These are phyloP conservation scores for Penicillium longicatenatum DNA, from an alignment of 495 filamentous ascomycete species.

Conservation along the genomic window DNA sequence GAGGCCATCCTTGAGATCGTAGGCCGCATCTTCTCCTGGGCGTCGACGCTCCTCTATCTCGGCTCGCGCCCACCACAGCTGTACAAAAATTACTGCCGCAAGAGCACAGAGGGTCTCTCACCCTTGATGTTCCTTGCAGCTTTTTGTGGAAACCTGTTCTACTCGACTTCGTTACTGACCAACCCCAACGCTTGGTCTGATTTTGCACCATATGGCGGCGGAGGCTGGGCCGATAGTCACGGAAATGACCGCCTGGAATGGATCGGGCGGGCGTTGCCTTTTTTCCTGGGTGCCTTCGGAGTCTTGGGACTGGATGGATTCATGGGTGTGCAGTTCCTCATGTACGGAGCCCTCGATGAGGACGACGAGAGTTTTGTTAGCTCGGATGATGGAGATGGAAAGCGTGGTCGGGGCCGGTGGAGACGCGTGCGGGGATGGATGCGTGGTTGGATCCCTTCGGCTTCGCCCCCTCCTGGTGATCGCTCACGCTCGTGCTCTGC, in stretches of 20 bases:
- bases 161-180: constrained; percentile 63
- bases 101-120: constrained; percentile 70
- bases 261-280: constrained; percentile 62
- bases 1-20: constrained; percentile 44
- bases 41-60: constrained; percentile 67
- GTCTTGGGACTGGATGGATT: constrained; percentile 66
- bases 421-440: constrained; percentile 64
- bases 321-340: constrained; percentile 66
- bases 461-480: constrained; percentile 29
- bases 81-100: constrained; percentile 65
- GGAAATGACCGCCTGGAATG: constrained; percentile 61
- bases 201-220: constrained; percentile 62
- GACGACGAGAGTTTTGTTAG: constrained; percentile 24
- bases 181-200: constrained; percentile 70
- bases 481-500: constrained; percentile 1
- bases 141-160: constrained; percentile 74
- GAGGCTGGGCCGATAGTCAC: constrained; percentile 63
- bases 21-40: constrained; percentile 65
- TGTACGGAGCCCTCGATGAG: constrained; percentile 52
- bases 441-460: constrained; percentile 65
- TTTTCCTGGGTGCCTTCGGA: constrained; percentile 72
- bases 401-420: constrained; percentile 51
- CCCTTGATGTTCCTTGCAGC: constrained; percentile 69
- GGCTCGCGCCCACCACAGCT: constrained; percentile 72
- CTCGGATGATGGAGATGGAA: constrained; percentile 32